Conservation (phyloP, 208 protist species). For the Leishmania braziliensis region DNA sequence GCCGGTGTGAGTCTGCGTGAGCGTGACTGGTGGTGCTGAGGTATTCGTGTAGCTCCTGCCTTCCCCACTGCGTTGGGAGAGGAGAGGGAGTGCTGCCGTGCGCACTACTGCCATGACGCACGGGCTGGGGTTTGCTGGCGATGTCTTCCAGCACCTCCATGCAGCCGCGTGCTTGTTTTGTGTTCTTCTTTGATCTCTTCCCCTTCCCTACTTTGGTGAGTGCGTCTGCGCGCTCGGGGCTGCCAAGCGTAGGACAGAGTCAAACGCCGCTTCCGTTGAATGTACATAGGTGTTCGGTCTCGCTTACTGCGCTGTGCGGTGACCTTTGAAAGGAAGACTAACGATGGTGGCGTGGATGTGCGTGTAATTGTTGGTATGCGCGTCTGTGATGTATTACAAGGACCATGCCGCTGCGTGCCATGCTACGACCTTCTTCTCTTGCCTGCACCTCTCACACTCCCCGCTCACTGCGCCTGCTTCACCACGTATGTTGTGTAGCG, state of each 20-base stretch:
- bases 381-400: neutral
- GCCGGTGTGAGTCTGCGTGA: neutral
- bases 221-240: neutral
- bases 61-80: neutral
- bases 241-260: neutral
- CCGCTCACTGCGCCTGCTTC: neutral
- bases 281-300: neutral
- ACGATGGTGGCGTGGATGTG: neutral
- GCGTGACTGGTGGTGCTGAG: neutral
- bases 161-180: neutral
- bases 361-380: neutral
- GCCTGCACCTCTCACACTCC: no score
- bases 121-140: neutral
- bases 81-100: neutral
- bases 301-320: neutral
- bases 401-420: neutral
- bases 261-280: neutral
- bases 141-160: neutral
- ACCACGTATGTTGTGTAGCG: neutral
- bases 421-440: neutral
- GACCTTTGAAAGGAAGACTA: neutral
- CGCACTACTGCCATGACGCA: neutral
- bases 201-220: neutral
- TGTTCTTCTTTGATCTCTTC: neutral
- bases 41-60: neutral